Evolutionary conservation across 192 early-diverging fungal genomes (phyloP).

Genomic region (Diversispora epigaea): DNA sequence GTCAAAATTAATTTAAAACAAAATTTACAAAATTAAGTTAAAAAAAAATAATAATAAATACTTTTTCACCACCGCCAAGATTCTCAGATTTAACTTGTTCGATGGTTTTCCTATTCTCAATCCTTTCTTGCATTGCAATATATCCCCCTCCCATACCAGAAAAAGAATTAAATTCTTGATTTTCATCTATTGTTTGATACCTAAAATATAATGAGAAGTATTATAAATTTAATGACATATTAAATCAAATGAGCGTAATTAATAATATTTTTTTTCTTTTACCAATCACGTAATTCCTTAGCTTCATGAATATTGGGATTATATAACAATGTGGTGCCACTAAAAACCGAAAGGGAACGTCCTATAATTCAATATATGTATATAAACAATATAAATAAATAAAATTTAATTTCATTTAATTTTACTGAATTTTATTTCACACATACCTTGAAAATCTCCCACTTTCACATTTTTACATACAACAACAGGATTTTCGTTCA

Average conservation of each 20-base stretch:
- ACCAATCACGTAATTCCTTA: conserved; percentile 75
- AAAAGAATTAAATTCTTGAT: conserved; percentile 32
- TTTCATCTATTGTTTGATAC: neutral
- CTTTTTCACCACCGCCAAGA: conserved; percentile 66
- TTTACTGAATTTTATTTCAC: neutral
- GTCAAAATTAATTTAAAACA: neutral
- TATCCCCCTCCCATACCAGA: conserved; percentile 11
- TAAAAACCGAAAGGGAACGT: conserved; percentile 53
- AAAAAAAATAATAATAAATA: conserved; percentile 21
- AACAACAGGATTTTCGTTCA: conserved; percentile 58
- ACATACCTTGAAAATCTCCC: conserved; percentile 79
- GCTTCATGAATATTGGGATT: conserved; percentile 82
- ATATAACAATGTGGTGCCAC: conserved; percentile 44
- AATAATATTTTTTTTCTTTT: conserved; percentile 14
- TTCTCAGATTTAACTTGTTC: conserved; percentile 65
- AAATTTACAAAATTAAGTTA: neutral
- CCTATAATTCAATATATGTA: neutral
- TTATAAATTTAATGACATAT: neutral
- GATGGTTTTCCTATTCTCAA: conserved; percentile 58
- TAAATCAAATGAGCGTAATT: neutral
- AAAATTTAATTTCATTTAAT: neutral
- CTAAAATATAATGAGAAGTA: neutral
- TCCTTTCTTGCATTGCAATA: neutral
- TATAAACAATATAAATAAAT: conserved; percentile 21
- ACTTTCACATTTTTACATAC: conserved; percentile 85